A percentile compares a stretch with the other conserved stretches of the same genome.
These are phyloP conservation scores for Fagus crenata DNA, from an alignment of 306 rosid genomes.

Conservation along the genomic window DNA sequence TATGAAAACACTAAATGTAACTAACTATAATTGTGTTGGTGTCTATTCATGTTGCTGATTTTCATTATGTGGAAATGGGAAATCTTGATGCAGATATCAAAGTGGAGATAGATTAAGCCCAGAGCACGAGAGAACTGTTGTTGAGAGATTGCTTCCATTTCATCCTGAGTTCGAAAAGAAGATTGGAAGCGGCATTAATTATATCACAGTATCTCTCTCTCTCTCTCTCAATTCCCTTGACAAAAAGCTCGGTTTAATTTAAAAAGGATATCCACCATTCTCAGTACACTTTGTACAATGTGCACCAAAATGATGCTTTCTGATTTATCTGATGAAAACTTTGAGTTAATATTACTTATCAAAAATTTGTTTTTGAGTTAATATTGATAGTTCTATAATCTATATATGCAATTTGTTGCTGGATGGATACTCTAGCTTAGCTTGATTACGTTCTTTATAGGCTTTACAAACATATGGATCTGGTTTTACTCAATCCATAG, in stretches of 20 bases:
- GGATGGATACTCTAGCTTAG: background rate
- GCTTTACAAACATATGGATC: background rate
- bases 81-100: constrained; percentile 53
- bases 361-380: background rate
- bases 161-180: constrained; percentile 80
- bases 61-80: constrained; percentile 21
- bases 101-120: constrained; percentile 75
- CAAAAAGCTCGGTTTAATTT: background rate
- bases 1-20: background rate
- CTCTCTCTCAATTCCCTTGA: background rate
- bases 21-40: background rate
- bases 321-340: background rate
- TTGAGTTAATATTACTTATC: background rate
- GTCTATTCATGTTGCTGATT: constrained; percentile 19
- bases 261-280: background rate
- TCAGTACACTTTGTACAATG: background rate
- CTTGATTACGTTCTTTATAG: background rate
- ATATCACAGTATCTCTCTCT: constrained; percentile 60
- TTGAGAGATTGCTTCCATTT: constrained; percentile 84
- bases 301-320: background rate
- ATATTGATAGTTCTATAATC: no score
- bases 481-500: background rate
- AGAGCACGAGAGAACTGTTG: constrained; percentile 83
- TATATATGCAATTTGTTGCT: background rate
- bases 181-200: constrained; percentile 82